phyloP scores from a whole-genome alignment of 2,329 filamentous ascomycete species.

The Colletotrichum caudatum region DNA sequence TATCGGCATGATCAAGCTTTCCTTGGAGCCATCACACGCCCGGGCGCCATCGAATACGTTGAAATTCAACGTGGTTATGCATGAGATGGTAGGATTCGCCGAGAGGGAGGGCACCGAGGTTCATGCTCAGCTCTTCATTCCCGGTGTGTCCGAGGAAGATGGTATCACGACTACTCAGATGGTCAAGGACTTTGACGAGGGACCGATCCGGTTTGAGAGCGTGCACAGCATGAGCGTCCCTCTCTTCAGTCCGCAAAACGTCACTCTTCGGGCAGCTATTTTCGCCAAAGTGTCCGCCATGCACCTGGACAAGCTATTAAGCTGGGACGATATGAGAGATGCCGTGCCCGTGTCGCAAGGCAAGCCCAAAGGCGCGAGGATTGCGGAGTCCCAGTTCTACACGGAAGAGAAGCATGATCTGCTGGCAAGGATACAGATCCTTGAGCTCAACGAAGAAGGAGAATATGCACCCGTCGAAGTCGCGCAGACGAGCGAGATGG shows the following conservation, averaged over 20 bases:
- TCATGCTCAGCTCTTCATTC: slow-evolving; percentile 96
- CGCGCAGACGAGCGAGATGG: slow-evolving; percentile 83
- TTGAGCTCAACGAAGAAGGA: slow-evolving; percentile 91
- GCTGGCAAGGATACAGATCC: slow-evolving; percentile 86
- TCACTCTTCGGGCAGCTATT: slow-evolving; percentile 86
- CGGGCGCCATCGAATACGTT: slow-evolving; percentile 91
- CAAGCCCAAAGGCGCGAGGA: slow-evolving; percentile 68
- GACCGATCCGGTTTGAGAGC: slow-evolving; percentile 92
- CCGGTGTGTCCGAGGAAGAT: slow-evolving; percentile 88
- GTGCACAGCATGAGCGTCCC: slow-evolving; percentile 98
- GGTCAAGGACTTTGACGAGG: slow-evolving; percentile 93
- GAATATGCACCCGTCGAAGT: slow-evolving; percentile 95
- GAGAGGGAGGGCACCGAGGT: slow-evolving; percentile 96
- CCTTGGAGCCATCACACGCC: slow-evolving; percentile 92
- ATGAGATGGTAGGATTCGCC: slow-evolving; percentile 92
- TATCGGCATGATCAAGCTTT: slow-evolving; percentile 89
- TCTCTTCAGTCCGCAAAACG: slow-evolving; percentile 78
- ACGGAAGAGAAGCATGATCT: slow-evolving; percentile 95
- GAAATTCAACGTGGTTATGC: slow-evolving; percentile 99
- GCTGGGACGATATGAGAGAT: slow-evolving; percentile 99
- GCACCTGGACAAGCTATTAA: slow-evolving; percentile 96
- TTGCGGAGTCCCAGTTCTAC: slow-evolving; percentile 93
- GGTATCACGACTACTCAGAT: slow-evolving; percentile 96
- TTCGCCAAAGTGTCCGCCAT: slow-evolving; percentile 92
- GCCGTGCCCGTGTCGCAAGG: slow-evolving; percentile 70